A percentile compares a stretch with the other conserved stretches of the same genome.
Conservation (phyloP, 306 rosid species). For the Pachyrhizus erosus region DNA sequence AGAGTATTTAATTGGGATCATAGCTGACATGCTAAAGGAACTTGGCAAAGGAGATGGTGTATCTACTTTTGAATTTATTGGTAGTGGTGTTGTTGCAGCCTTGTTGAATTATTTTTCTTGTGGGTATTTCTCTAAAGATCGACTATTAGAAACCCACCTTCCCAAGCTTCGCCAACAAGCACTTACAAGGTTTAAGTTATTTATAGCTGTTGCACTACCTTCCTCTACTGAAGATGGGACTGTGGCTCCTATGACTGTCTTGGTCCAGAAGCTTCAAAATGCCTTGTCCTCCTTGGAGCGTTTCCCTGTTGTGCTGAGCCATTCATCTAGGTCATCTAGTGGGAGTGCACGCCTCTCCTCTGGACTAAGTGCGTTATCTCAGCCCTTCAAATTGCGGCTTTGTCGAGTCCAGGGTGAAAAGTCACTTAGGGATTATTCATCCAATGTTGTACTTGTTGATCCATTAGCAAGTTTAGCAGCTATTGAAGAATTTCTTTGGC, state of each 20-base stretch:
- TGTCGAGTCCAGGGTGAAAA: conserved; percentile 96
- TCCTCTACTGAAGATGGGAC: conserved; percentile 49
- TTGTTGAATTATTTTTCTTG: conserved; percentile 91
- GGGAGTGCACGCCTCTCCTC: conserved; percentile 96
- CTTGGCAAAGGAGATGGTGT: conserved; percentile 98
- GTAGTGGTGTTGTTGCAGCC: conserved; percentile 93
- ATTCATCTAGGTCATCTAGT: conserved; percentile 86
- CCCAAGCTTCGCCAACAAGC: conserved; percentile 90
- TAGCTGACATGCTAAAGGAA: conserved; percentile 89
- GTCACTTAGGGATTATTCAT: conserved; percentile 88
- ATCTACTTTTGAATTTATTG: conserved; percentile 97
- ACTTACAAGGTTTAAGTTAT: conserved; percentile 80
- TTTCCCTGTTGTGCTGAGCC: conserved; percentile 96
- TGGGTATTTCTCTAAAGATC: conserved; percentile 85
- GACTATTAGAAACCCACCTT: conserved; percentile 70
- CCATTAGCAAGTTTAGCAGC: conserved; percentile 98
- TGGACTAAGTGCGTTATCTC: conserved; percentile 90
- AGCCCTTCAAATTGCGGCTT: conserved; percentile 93
- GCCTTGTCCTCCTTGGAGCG: conserved; percentile 97
- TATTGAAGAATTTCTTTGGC: conserved; percentile 97
- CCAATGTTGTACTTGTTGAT: conserved; percentile 90
- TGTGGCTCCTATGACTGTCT: conserved; percentile 73
- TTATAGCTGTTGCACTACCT: conserved; percentile 89
- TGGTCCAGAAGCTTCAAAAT: conserved; percentile 96
- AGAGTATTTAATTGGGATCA: conserved; percentile 71